A percentile compares a stretch with the other conserved stretches of the same genome.
Evolutionary conservation across 192 early-diverging fungal genomes (phyloP).

Genomic region (Coemansia sp.): DNA sequence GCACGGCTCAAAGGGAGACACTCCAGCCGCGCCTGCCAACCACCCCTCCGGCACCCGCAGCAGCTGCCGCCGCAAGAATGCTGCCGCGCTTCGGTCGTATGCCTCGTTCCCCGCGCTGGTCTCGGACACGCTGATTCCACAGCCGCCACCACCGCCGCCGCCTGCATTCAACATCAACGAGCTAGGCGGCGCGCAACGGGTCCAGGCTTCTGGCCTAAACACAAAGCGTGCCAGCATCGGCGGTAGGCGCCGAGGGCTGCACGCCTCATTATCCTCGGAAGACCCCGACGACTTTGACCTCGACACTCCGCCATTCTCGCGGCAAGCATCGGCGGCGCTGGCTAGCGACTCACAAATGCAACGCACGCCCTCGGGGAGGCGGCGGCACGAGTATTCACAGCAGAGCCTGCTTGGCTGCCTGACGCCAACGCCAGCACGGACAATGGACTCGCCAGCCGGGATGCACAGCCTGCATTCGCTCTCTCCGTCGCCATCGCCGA

Average conservation of each 20-base stretch:
- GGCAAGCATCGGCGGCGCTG: background rate
- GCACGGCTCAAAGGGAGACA: conserved; percentile 9
- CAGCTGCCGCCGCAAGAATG: conserved; percentile 14
- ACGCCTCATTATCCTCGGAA: background rate
- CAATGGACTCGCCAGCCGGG: conserved; percentile 6
- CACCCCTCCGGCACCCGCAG: conserved; percentile 1
- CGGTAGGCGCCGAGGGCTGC: background rate
- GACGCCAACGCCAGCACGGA: conserved; percentile 18
- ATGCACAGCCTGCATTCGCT: conserved; percentile 4
- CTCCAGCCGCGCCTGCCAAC: background rate
- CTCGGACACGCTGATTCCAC: background rate
- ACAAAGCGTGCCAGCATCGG: background rate
- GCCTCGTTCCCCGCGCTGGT: conserved; percentile 44
- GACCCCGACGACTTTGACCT: conserved; percentile 9
- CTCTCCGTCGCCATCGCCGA: conserved; percentile 31
- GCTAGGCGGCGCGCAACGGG: background rate
- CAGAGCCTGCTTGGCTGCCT: conserved; percentile 25
- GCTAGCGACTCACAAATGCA: background rate
- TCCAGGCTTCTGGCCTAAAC: background rate
- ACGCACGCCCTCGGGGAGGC: background rate
- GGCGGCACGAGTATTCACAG: conserved; percentile 2
- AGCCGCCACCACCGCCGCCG: background rate
- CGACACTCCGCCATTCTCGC: conserved; percentile 6
- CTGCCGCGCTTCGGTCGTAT: conserved; percentile 20
- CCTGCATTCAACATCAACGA: conserved; percentile 1